A percentile compares a stretch with the other conserved stretches of the same genome.
Conservation (phyloP, 257 asterid species). For the Solanum corneliomulleri region DNA sequence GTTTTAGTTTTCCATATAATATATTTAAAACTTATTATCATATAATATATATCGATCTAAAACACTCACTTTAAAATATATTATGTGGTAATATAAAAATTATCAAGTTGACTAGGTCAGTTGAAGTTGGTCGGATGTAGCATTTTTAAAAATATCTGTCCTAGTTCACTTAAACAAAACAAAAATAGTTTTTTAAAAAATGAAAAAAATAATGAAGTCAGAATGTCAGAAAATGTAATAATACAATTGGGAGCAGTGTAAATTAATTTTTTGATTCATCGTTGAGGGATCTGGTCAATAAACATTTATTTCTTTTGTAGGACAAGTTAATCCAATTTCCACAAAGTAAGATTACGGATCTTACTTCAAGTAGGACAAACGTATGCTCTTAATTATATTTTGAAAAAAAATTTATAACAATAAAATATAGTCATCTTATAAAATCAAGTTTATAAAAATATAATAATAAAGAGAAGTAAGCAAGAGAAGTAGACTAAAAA, state of each 20-base stretch:
- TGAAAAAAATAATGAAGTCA: neutral
- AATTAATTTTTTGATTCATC: neutral
- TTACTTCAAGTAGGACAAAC: neutral
- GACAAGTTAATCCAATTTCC: neutral
- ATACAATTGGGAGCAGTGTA: neutral
- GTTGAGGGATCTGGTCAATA: neutral
- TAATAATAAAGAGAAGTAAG: too few relatives aligned
- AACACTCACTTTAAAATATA: neutral
- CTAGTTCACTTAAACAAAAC: neutral
- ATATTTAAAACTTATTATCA: too few relatives aligned
- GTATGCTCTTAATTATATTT: neutral
- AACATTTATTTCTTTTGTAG: neutral
- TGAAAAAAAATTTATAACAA: too few relatives aligned
- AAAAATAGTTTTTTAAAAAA: neutral
- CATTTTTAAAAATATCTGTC: neutral
- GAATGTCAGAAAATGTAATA: neutral
- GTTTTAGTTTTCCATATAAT: too few relatives aligned
- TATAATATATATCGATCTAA: neutral
- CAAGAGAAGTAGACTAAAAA: too few relatives aligned
- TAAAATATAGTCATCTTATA: too few relatives aligned
- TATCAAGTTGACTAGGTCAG: neutral
- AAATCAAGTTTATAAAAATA: too few relatives aligned
- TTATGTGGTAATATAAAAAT: too few relatives aligned
- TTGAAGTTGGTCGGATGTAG: neutral
- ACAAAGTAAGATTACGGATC: neutral